These are phyloP conservation scores for Penicillium sp. DNA, from an alignment of 2,329 filamentous ascomycete species.

Conservation along the genomic window DNA sequence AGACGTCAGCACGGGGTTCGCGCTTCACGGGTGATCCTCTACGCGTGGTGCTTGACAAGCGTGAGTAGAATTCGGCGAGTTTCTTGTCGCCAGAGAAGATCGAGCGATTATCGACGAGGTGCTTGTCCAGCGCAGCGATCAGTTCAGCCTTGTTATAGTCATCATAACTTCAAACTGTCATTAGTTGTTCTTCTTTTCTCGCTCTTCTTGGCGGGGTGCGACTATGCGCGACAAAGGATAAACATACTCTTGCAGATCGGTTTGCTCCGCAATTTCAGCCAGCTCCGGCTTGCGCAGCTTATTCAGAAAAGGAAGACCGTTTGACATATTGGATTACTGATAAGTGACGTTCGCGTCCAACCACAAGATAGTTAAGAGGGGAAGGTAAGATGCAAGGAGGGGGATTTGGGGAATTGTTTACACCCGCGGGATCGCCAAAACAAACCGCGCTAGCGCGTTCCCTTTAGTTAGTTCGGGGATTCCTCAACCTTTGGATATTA, in stretches of 20 bases:
- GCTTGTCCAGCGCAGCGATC: slow-evolving; percentile 70
- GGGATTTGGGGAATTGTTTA: slow-evolving; percentile 29
- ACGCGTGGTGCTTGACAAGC: slow-evolving; percentile 35
- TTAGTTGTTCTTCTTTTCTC: background rate
- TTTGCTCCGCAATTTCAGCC: slow-evolving; percentile 67
- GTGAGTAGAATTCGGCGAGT: slow-evolving; percentile 74
- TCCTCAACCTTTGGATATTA: background rate
- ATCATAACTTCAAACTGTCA: slow-evolving; percentile 57
- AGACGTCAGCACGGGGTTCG: slow-evolving; percentile 39
- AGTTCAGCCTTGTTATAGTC: slow-evolving; percentile 76
- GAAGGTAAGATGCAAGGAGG: slow-evolving; percentile 19
- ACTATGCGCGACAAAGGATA: slow-evolving; percentile 7
- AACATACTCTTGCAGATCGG: slow-evolving; percentile 72
- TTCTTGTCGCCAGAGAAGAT: slow-evolving; percentile 63
- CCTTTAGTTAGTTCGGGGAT: slow-evolving; percentile 12
- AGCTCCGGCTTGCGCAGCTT: slow-evolving; percentile 82
- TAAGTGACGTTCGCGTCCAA: slow-evolving; percentile 1
- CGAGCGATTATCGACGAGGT: slow-evolving; percentile 67
- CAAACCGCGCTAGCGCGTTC: slow-evolving; percentile 28
- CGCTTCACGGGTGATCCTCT: slow-evolving; percentile 51
- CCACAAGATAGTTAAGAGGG: slow-evolving; percentile 6
- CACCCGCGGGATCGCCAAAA: slow-evolving; percentile 30
- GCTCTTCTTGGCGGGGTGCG: background rate
- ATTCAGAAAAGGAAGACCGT: slow-evolving; percentile 70
- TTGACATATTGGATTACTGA: slow-evolving; percentile 55